Evolutionary conservation across 352 stramenopile species (phyloP).

Genomic region (Phytopythium vexans): DNA sequence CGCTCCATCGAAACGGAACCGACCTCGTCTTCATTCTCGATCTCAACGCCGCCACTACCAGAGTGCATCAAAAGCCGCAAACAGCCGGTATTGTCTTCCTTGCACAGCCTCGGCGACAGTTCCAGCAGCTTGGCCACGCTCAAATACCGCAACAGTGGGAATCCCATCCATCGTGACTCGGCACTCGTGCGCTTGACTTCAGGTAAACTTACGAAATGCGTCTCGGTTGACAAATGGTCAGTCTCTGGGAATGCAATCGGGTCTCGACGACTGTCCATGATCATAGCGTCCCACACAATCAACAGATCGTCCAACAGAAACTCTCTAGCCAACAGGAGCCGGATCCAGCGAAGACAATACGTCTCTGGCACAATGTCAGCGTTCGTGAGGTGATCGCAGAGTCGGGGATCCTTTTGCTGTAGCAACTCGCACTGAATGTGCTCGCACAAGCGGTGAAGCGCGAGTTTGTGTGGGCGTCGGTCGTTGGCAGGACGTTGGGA

Average conservation of each 20-base stretch:
- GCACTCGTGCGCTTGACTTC: no score
- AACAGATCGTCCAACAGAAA: slow-evolving; percentile 64
- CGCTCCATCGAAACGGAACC: no score
- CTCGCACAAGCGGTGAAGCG: slow-evolving; percentile 60
- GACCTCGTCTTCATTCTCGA: no score
- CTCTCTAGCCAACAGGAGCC: slow-evolving; percentile 74
- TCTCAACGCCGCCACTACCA: no score
- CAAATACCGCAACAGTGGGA: slow-evolving; percentile 67
- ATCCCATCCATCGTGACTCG: slow-evolving; percentile 36
- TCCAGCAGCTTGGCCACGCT: slow-evolving; percentile 62
- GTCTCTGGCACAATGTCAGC: slow-evolving; percentile 77
- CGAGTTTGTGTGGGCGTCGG: slow-evolving; percentile 16
- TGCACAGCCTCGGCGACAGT: slow-evolving; percentile 49
- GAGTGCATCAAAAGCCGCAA: slow-evolving; percentile 74
- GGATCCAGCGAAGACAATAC: slow-evolving; percentile 81
- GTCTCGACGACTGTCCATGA: slow-evolving; percentile 30
- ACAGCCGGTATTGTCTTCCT: slow-evolving; percentile 63
- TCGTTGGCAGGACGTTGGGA: no score
- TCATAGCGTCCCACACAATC: slow-evolving; percentile 68
- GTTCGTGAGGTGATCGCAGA: slow-evolving; percentile 79
- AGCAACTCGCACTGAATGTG: slow-evolving; percentile 76
- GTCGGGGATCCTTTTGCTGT: slow-evolving; percentile 73
- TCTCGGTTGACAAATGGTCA: background rate
- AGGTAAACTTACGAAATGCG: background rate
- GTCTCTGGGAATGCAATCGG: slow-evolving; percentile 33